Conservation (phyloP, 108 stramenopile genomes). For the Halocafeteria seosinensis region DNA sequence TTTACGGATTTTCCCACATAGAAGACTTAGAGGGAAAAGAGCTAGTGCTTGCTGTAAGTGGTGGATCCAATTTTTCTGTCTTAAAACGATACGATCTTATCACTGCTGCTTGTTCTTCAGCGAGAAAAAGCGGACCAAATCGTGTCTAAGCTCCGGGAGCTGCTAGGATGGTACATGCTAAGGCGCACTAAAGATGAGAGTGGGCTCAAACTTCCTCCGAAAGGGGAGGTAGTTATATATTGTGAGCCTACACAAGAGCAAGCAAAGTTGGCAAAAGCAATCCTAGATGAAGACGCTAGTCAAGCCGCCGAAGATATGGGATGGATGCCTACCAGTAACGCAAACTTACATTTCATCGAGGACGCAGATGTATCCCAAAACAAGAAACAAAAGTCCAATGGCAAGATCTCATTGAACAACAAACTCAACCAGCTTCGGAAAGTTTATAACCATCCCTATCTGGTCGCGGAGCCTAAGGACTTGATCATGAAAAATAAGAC, state of each 20-base stretch:
- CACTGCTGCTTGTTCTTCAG: no score
- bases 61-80: no score
- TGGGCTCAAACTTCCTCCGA: constrained; percentile 63
- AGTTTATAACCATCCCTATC: constrained; percentile 68
- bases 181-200: constrained; percentile 70
- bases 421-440: constrained; percentile 78
- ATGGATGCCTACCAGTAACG: constrained; percentile 35
- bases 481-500: constrained; percentile 55
- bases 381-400: constrained; percentile 1
- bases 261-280: constrained; percentile 62
- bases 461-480: constrained; percentile 63
- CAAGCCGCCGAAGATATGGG: constrained; percentile 53
- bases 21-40: no score
- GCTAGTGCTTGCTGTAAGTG: no score
- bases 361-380: no score
- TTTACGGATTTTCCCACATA: constrained; percentile 67
- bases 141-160: constrained; percentile 68
- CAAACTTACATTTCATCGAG: neutral
- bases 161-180: constrained; percentile 73
- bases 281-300: constrained; percentile 24
- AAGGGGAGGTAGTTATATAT: constrained; percentile 64
- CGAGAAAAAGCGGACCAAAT: constrained; percentile 69
- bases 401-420: constrained; percentile 36
- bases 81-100: no score
- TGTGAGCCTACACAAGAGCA: constrained; percentile 65